Base-by-base conservation (phyloP, 345 rosid genomes). In the Populus davidiana region DNA sequence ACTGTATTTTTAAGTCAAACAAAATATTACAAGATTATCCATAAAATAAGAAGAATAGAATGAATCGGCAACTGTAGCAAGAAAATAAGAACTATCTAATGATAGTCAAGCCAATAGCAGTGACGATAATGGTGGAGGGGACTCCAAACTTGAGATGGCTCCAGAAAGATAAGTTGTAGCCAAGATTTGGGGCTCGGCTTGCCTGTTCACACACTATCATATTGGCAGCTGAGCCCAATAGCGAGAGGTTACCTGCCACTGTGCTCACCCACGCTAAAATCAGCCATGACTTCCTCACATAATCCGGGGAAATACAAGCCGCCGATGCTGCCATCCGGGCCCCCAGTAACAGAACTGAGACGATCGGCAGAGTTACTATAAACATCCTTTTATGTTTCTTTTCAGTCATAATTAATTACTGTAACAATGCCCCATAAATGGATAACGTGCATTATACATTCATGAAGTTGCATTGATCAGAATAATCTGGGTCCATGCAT, bases 131-230 rank as follows among this genome's bases (percentile, higher is more conserved):
- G 64, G 97, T 90, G 16, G 97, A 92, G 49, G 98, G 98, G 63
- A 91, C 73, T 66, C 98, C 96, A n/a, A 90, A 89, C 73, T 86
- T 89, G 29, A 94, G 84, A 72, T 94, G 97, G 36, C 80, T 89
- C 87, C 88, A 90, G 79, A 94, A 92, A 61, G 94, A 86, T 33
- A 92, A 83, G 5, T 85, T 90, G 88, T 91, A 90, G 1, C 88
- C 89, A 21, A 84, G 71, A 9, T 73, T 67, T 1, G 87, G 85
- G 61, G 91, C 82, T 8, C 92, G 83, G 18, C 87, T 79, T 65
- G 98, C 98, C 85, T 94, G 92, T 75, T 92, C 97, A 21, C 98
- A 90, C 72, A 92, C 96, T 61, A 92, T 91, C 89, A 94, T 81
- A 81, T 94, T 94, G 5, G 96, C 95, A 0, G 97, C 97, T 6